Evolutionary conservation across 2,329 filamentous ascomycete genomes (phyloP), one percentile per base, ranked within the genome.

Genomic region (Xylariaceae sp.): DNA sequence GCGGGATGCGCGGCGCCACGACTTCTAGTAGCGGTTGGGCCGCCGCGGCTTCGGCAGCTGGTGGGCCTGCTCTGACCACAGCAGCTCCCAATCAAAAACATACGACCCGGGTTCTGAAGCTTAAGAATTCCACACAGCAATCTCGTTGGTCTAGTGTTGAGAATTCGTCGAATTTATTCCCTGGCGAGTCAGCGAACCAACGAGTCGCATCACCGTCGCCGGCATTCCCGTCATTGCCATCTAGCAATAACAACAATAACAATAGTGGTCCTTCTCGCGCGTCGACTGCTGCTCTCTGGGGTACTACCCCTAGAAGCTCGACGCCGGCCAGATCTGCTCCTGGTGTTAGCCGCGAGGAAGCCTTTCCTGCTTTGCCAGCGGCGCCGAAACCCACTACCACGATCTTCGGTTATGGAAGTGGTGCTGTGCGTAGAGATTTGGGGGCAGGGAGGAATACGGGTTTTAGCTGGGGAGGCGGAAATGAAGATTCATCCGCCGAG

Each of bases 331-430:
- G 55, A 46, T 12, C 56, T 3, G n/a, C 50, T 6, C 59, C 63
- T 29, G 54, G 62, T n/a, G 54, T 57, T 30, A 66, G 65, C 32
- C 71, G 69, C 46, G 72, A 73, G 44, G 86, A 91, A 59, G 83
- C 85, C 0, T 96, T 96, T 71, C 92, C 91, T 0, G 86, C 90
- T 1, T 78, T 96, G 1, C 91, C 91, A 0, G 78, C 84, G 0
- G 91, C 90, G 1, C 80, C 88, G 0, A 96, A 85, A 65, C 80
- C 81, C 2, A 74, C 75, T 42, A 83, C 80, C 1, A 83, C 80
- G 0, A 82, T 85, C 44, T 84, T 84, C 52, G 81, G 81, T 2
- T 84, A 85, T 62, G 82, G 82, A 1, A 70, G 73, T 3, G 73
- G 81, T 3, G 69, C 75, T 34, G 81, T 86, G 12, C 73, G 80